Conservation (phyloP, 1,139 yeast genomes). For the Pichia sp. region DNA sequence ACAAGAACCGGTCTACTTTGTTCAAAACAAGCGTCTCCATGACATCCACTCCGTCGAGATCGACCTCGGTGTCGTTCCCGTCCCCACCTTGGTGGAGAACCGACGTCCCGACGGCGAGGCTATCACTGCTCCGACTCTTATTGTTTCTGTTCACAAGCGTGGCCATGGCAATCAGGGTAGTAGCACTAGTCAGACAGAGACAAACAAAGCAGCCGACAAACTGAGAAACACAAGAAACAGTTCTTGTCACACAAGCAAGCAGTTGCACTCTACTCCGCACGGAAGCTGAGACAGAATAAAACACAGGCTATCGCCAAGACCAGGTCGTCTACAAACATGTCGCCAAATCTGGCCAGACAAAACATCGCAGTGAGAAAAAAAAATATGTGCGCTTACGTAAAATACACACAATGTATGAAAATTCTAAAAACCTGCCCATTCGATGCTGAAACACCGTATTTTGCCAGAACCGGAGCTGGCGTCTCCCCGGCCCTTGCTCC, state of each 20-base stretch:
- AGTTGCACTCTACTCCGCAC: too few species aligned
- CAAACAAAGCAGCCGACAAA: neutral
- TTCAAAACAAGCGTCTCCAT: constrained; percentile 50
- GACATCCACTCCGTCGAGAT: constrained; percentile 20
- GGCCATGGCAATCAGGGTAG: neutral
- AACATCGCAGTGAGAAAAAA: neutral
- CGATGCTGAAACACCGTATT: constrained; percentile 52
- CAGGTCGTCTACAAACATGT: neutral
- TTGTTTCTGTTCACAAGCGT: constrained; percentile 5
- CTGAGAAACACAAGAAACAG: too few species aligned
- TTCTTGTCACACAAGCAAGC: neutral
- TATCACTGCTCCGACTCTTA: neutral
- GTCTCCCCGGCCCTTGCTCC: too few species aligned
- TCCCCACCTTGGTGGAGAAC: neutral
- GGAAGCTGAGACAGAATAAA: neutral
- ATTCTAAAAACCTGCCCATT: constrained; percentile 67
- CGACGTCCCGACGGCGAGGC: neutral
- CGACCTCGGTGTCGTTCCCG: constrained; percentile 2
- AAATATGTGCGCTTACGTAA: neutral
- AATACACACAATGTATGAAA: neutral
- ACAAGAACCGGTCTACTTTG: constrained; percentile 48
- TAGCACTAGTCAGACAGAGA: neutral
- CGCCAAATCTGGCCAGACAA: neutral
- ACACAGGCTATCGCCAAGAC: neutral
- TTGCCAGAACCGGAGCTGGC: constrained; percentile 17